Percentiles rank a stretch among this genome's conserved stretches.
phyloP scores from a whole-genome alignment of 2,329 filamentous ascomycete species.

The Fusarium keratoplasticum region DNA sequence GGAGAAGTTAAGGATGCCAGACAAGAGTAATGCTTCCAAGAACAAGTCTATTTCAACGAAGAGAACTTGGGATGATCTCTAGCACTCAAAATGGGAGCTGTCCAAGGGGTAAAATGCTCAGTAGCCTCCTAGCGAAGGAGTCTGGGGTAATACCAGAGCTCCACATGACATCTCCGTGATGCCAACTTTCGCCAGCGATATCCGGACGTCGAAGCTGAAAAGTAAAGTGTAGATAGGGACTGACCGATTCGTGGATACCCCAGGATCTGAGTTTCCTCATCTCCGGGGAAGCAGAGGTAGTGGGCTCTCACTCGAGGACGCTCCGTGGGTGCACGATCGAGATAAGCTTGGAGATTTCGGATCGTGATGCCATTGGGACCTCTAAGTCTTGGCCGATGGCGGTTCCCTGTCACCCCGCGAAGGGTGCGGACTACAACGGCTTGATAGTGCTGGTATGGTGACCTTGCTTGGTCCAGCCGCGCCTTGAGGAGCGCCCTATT shows the following conservation, averaged over 20 bases:
- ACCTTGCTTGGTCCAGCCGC: background rate
- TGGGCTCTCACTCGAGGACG: background rate
- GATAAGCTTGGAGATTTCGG: background rate
- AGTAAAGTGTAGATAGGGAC: background rate
- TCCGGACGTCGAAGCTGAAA: background rate
- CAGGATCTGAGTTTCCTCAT: background rate
- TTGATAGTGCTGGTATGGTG: background rate
- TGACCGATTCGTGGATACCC: background rate
- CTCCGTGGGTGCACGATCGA: background rate
- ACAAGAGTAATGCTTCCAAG: background rate
- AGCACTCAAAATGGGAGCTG: background rate
- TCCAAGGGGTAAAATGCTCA: background rate
- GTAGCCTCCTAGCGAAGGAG: no score
- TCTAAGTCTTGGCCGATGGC: background rate
- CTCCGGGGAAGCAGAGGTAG: background rate
- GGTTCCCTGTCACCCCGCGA: background rate
- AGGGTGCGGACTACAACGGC: background rate
- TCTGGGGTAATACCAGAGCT: background rate
- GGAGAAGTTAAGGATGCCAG: background rate
- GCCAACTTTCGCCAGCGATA: background rate
- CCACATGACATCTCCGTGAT: background rate
- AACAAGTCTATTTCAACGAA: background rate
- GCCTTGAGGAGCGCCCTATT: background rate
- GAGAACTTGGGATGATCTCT: background rate
- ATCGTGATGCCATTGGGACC: background rate